Conservation (phyloP, 306 rosid genomes). For the Canavalia ensiformis region DNA sequence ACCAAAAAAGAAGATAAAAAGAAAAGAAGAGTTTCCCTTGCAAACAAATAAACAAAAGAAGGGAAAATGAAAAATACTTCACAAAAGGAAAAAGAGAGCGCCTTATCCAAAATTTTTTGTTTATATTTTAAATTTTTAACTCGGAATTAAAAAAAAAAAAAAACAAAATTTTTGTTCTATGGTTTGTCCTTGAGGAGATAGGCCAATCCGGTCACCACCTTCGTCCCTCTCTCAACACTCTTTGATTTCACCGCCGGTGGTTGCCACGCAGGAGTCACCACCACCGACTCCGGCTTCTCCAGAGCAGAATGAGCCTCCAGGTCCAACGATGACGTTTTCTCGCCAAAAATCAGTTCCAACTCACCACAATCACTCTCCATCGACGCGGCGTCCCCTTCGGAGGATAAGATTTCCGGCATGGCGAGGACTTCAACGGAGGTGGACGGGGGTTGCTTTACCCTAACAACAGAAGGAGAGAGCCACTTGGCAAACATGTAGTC, state of each 20-base stretch:
- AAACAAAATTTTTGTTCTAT: slow-evolving; percentile 59
- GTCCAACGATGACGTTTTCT: slow-evolving; percentile 43
- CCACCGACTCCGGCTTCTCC: slow-evolving; percentile 28
- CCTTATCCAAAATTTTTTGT: slow-evolving; percentile 38
- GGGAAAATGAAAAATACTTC: slow-evolving; percentile 34
- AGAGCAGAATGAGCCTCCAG: not conserved
- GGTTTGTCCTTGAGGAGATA: slow-evolving; percentile 84
- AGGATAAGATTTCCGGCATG: not conserved
- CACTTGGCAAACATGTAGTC: slow-evolving; percentile 94
- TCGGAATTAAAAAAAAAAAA: slow-evolving; percentile 21
- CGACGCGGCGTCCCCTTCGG: not conserved
- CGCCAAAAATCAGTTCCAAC: slow-evolving; percentile 82
- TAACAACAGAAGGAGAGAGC: slow-evolving; percentile 67
- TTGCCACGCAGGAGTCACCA: slow-evolving; percentile 63
- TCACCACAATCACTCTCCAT: slow-evolving; percentile 67
- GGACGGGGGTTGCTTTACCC: slow-evolving; percentile 40
- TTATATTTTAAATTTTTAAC: slow-evolving; percentile 45
- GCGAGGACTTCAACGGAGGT: slow-evolving; percentile 27
- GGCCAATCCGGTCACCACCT: slow-evolving; percentile 92
- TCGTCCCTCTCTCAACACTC: slow-evolving; percentile 80
- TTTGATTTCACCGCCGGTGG: slow-evolving; percentile 91
- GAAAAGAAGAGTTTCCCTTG: slow-evolving; percentile 36
- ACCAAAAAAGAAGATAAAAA: not conserved
- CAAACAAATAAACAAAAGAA: slow-evolving; percentile 40
- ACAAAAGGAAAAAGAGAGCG: not conserved